Conservation (phyloP, 768 basidiomycete genomes). For the Auriscalpium vulgare region DNA sequence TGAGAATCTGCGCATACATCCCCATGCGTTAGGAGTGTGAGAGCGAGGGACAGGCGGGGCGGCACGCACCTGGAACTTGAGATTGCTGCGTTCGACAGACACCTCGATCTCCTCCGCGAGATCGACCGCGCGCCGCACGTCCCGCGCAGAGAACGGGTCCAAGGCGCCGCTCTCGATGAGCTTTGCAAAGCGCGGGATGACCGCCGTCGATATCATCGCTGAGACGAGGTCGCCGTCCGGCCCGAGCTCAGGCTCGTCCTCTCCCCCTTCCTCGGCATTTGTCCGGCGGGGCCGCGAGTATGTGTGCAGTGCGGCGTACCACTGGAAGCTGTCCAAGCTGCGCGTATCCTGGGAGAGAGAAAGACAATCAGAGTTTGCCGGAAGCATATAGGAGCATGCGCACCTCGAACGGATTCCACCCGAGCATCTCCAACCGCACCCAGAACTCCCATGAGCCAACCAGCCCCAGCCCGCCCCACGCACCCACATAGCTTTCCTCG, state of each 20-base stretch:
- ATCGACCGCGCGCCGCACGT: conserved; percentile 59
- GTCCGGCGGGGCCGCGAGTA: conserved; percentile 51
- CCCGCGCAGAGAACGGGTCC: conserved; percentile 68
- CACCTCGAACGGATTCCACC: conserved; percentile 85
- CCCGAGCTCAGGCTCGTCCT: conserved; percentile 54
- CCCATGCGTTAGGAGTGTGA: too few species aligned
- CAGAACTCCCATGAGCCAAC: conserved; percentile 93
- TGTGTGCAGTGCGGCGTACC: conserved; percentile 72
- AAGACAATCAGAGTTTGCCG: not conserved
- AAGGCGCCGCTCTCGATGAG: conserved; percentile 73
- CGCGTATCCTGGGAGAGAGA: conserved; percentile 32
- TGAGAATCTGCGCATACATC: conserved; percentile 35
- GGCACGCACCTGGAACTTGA: conserved; percentile 51
- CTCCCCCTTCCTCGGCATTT: conserved; percentile 17
- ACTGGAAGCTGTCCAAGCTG: conserved; percentile 71
- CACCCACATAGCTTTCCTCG: conserved; percentile 75
- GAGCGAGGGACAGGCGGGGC: too few species aligned
- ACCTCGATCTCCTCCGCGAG: conserved; percentile 76
- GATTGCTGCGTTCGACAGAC: conserved; percentile 53
- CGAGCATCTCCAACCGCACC: conserved; percentile 78
- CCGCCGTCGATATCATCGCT: conserved; percentile 78
- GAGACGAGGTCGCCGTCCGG: conserved; percentile 84
- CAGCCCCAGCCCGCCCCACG: conserved; percentile 84
- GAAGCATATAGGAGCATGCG: conserved; percentile 15
- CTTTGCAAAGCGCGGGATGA: conserved; percentile 69